A percentile compares a stretch with the other conserved stretches of the same genome.
phyloP scores from a whole-genome alignment of 306 rosid species.

The cucumber (Cucumis sativus) region DNA sequence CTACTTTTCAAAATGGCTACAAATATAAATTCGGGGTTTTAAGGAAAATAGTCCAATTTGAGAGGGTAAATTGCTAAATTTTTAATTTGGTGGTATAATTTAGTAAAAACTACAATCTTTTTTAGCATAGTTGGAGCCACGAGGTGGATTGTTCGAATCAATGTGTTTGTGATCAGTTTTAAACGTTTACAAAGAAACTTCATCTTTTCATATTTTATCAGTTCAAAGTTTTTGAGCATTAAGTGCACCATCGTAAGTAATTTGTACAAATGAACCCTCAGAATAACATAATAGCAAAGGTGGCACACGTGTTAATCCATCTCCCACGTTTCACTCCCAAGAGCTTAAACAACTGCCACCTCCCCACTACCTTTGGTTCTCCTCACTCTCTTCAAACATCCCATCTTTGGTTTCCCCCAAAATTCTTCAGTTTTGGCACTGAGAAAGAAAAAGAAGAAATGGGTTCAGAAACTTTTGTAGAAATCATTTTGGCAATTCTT shows the following conservation, averaged over 20 bases:
- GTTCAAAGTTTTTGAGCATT: no score
- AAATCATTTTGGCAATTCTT: conserved; percentile 4
- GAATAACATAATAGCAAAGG: not conserved
- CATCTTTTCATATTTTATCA: no score
- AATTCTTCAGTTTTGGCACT: not conserved
- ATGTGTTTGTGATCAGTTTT: no score
- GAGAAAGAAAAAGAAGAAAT: not conserved
- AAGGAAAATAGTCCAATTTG: not conserved
- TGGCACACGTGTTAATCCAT: not conserved
- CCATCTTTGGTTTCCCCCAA: not conserved
- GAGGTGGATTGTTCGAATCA: no score
- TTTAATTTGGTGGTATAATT: no score
- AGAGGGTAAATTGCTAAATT: not conserved
- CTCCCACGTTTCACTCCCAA: not conserved
- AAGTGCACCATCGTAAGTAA: no score
- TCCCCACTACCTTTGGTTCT: not conserved
- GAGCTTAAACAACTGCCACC: not conserved
- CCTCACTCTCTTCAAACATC: not conserved
- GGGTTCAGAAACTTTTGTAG: conserved; percentile 11
- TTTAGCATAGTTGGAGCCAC: no score
- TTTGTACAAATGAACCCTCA: no score
- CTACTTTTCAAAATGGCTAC: not conserved
- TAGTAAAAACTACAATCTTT: no score
- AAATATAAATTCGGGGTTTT: not conserved
- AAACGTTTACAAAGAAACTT: no score